Evolutionary conservation across 495 filamentous ascomycete genomes (phyloP).

Genomic region (Annulohypoxylon maeteangense): DNA sequence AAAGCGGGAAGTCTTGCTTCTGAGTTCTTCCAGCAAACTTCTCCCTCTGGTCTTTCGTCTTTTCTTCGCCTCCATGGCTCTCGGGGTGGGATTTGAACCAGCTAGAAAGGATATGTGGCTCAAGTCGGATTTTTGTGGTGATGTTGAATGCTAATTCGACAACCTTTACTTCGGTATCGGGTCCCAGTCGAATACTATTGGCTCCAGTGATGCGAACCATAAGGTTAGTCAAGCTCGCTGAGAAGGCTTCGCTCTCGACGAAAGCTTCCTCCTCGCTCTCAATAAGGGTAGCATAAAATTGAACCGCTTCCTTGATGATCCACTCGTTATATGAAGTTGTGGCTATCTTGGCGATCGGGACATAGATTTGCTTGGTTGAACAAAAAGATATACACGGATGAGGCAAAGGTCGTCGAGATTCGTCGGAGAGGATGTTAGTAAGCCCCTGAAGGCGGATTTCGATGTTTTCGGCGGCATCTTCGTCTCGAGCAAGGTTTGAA

Average conservation of each 20-base stretch:
- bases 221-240: slow-evolving; percentile 82
- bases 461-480: slow-evolving; percentile 64
- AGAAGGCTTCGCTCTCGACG: slow-evolving; percentile 84
- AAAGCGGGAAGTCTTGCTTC: slow-evolving; percentile 93
- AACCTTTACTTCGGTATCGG: slow-evolving; percentile 82
- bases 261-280: slow-evolving; percentile 97
- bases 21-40: slow-evolving; percentile 86
- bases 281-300: slow-evolving; percentile 87
- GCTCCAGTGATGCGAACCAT: slow-evolving; percentile 72
- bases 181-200: slow-evolving; percentile 67
- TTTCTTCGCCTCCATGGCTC: slow-evolving; percentile 53
- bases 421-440: slow-evolving; percentile 84
- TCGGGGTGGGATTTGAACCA: slow-evolving; percentile 77
- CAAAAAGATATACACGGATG: slow-evolving; percentile 90
- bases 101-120: slow-evolving; percentile 81
- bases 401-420: slow-evolving; percentile 84
- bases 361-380: slow-evolving; percentile 84
- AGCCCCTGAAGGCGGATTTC: slow-evolving; percentile 69
- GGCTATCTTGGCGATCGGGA: slow-evolving; percentile 86
- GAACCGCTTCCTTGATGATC: slow-evolving; percentile 82
- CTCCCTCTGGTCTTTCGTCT: slow-evolving; percentile 61
- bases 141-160: slow-evolving; percentile 94
- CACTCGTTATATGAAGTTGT: slow-evolving; percentile 79
- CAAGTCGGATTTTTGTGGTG: slow-evolving; percentile 90
- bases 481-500: slow-evolving; percentile 62